phyloP scores from a whole-genome alignment of 2,329 filamentous ascomycete species.

The Pestalotiopsis sp. region DNA sequence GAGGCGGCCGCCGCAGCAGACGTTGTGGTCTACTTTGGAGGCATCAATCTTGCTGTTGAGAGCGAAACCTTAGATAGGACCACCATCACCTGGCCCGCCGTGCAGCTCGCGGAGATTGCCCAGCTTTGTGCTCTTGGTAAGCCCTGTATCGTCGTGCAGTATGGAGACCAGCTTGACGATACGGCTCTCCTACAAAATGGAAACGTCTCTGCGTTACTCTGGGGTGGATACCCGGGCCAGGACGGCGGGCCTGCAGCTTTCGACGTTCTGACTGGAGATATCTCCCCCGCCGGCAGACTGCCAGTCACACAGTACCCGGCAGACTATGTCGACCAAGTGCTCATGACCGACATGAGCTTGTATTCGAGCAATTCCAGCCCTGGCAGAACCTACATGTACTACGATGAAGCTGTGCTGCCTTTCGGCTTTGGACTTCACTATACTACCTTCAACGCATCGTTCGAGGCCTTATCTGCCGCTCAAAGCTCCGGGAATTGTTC shows the following conservation, averaged over 20 bases:
- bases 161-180: slow-evolving; percentile 50
- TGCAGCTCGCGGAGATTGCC: slow-evolving; percentile 54
- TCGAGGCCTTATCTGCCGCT: background rate
- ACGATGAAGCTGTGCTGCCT: background rate
- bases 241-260: slow-evolving; percentile 51
- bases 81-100: slow-evolving; percentile 51
- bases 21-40: background rate
- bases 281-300: slow-evolving; percentile 47
- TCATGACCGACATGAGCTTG: slow-evolving; percentile 52
- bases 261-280: slow-evolving; percentile 48
- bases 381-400: background rate
- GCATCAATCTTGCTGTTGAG: slow-evolving; percentile 38
- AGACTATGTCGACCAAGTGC: slow-evolving; percentile 44
- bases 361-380: slow-evolving; percentile 37
- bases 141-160: slow-evolving; percentile 52
- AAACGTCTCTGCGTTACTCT: slow-evolving; percentile 49
- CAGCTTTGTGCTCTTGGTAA: slow-evolving; percentile 41
- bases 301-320: slow-evolving; percentile 52
- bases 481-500: background rate
- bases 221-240: slow-evolving; percentile 56
- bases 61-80: slow-evolving; percentile 55
- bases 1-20: background rate
- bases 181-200: slow-evolving; percentile 44
- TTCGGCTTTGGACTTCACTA: slow-evolving; percentile 4
- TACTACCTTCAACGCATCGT: background rate